A percentile compares a stretch with the other conserved stretches of the same genome.
Evolutionary conservation across 129 eudicot species (phyloP).

Genomic region (Chrysanthemum makinoi): DNA sequence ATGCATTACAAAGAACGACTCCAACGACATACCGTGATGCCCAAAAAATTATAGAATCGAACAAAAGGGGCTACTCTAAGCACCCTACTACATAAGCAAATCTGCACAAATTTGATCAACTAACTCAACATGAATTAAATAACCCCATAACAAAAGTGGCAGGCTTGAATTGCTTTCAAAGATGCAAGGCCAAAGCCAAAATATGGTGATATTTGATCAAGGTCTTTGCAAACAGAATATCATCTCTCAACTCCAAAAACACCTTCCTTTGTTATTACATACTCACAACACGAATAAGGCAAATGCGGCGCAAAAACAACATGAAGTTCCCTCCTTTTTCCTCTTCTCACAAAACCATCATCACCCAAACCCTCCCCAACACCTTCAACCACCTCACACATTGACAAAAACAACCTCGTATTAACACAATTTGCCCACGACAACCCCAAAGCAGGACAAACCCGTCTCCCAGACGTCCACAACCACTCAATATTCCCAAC

Average conservation of each 20-base stretch:
- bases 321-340: slow-evolving; percentile 63
- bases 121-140: slow-evolving; percentile 1
- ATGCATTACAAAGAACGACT: background rate
- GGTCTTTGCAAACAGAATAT: slow-evolving; percentile 11
- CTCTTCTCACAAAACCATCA: slow-evolving; percentile 10
- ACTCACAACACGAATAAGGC: slow-evolving; percentile 70
- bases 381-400: slow-evolving; percentile 39
- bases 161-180: slow-evolving; percentile 9
- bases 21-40: background rate
- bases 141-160: background rate
- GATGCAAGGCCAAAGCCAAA: slow-evolving; percentile 18
- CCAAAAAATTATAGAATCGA: background rate
- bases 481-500: slow-evolving; percentile 62
- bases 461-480: slow-evolving; percentile 77
- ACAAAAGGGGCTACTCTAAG: background rate
- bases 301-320: slow-evolving; percentile 91
- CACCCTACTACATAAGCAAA: slow-evolving; percentile 10
- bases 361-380: slow-evolving; percentile 30
- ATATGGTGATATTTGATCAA: background rate
- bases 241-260: slow-evolving; percentile 60
- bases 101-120: background rate
- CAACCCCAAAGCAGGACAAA: slow-evolving; percentile 83
- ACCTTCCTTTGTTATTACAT: slow-evolving; percentile 61
- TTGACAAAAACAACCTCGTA: slow-evolving; percentile 67
- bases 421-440: slow-evolving; percentile 93